Conservation (phyloP, 192 early-diverging fungal species). For the Coemansia erecta region DNA sequence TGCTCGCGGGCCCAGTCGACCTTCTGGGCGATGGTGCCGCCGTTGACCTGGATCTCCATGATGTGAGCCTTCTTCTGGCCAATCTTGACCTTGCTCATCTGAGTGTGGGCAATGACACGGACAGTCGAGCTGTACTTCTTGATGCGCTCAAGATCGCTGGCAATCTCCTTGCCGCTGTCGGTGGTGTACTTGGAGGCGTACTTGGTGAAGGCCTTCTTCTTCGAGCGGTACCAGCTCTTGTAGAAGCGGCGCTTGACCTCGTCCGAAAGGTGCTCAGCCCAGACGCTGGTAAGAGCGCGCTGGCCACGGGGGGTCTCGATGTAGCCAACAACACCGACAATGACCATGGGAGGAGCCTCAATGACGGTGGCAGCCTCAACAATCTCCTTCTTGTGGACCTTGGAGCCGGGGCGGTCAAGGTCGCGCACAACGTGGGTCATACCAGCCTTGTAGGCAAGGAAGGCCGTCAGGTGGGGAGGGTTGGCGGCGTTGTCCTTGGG, state of each 20-base stretch:
- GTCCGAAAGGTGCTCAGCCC: constrained; percentile 98
- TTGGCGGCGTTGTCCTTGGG: constrained; percentile 95
- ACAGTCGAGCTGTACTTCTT: constrained; percentile 99
- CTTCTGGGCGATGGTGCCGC: constrained; percentile 93
- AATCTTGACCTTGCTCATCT: constrained; percentile 91
- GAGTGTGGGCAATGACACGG: constrained; percentile 97
- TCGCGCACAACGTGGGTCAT: constrained; percentile 99
- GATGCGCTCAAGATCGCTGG: constrained; percentile 94
- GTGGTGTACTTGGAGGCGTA: constrained; percentile 96
- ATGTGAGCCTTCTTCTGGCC: constrained; percentile 99
- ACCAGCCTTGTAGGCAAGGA: constrained; percentile 99
- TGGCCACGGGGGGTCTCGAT: constrained; percentile 98
- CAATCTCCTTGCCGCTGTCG: constrained; percentile 77
- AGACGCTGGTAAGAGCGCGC: constrained; percentile 98
- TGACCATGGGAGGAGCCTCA: constrained; percentile 95
- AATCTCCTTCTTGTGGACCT: constrained; percentile 99
- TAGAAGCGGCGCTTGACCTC: constrained; percentile 99
- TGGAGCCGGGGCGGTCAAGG: constrained; percentile 97
- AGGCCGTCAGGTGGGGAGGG: constrained; percentile 97
- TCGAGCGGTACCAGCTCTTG: constrained; percentile 99
- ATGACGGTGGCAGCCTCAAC: constrained; percentile 99
- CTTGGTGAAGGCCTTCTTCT: constrained; percentile 99
- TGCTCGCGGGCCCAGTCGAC: constrained; percentile 95
- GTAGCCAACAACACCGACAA: constrained; percentile 99
- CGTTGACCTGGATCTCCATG: constrained; percentile 99